Base-by-base conservation (phyloP, 2,329 filamentous ascomycete species). In the Calonectria henricotiae region DNA sequence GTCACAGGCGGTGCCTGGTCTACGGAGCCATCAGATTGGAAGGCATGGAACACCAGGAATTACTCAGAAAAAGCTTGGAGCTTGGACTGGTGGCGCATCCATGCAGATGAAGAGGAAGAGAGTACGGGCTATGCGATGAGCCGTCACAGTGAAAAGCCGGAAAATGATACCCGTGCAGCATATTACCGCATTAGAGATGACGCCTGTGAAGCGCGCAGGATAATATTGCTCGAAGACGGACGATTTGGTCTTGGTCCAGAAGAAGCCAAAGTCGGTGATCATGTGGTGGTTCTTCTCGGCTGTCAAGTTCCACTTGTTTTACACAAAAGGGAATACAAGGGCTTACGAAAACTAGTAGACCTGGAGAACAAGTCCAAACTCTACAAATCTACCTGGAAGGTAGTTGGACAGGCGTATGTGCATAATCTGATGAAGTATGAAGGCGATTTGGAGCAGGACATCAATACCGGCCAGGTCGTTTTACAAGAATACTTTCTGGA, bases 171-270 rank as follows among this genome's bases (percentile, higher is more conserved):
- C 9, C 43, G 51, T 30, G 44, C 35, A n/a, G 7, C 11, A 23
- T 70, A 70, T 13, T 61, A 58, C 43, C 65, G 51, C 6, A 43
- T 70, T 1, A 66, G 68, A 6, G 68, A 70, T 30, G 65, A 70
- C 27, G 65, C 68, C 2, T 70, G 68, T 8, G 68, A 70, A 39
- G 51, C 27, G 9, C 68, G 68, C 15, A 70, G 60, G 20, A 70
- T 70, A 1, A 62, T 70, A 3, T 12, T 70, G 1, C 65, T 70
- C 1, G 68, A 70, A 5, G 68, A 70, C 23, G 68, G 65, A 2
- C 58, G 68, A 2, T 68, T 64, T 12, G 68, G 65, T 9, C 64
- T 68, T 41, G 68, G 65, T 15, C 68, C 65, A n/a, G 68, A 70
- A 27, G 58, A 55, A 2, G 35, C 20, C 11, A 58, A 58, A 49